A percentile compares a stretch with the other conserved stretches of the same genome.
Conservation (phyloP, 495 filamentous ascomycete genomes). For the Hyaloscypha variabilis region DNA sequence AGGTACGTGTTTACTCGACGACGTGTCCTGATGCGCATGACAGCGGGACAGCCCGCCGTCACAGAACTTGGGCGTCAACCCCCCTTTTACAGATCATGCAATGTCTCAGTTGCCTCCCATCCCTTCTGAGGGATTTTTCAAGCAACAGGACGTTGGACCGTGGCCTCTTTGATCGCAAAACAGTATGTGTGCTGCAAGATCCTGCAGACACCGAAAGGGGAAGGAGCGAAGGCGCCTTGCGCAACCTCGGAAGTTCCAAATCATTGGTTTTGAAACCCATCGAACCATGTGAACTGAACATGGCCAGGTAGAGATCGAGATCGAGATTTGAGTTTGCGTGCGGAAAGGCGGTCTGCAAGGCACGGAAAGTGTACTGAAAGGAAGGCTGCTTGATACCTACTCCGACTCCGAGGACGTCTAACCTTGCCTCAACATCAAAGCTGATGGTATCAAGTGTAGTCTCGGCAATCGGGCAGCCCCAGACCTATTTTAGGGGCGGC, state of each 20-base stretch:
- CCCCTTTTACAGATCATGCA: neutral
- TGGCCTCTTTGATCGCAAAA: neutral
- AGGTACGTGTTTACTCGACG: neutral
- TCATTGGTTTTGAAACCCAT: neutral
- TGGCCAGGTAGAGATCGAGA: neutral
- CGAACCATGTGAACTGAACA: neutral
- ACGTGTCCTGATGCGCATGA: neutral
- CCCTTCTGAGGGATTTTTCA: neutral
- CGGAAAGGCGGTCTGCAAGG: neutral
- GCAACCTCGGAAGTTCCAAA: neutral
- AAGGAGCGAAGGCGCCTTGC: neutral
- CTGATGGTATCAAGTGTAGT: too few relatives aligned
- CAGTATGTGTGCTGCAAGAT: neutral
- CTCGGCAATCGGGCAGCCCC: too few relatives aligned
- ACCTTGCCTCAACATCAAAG: too few relatives aligned
- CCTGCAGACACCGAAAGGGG: neutral
- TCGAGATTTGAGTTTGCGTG: neutral
- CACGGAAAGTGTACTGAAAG: neutral
- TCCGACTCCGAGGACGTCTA: too few relatives aligned
- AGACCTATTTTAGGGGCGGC: too few relatives aligned
- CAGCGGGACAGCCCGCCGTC: neutral
- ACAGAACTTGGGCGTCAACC: neutral
- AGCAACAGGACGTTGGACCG: neutral
- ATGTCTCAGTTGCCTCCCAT: neutral
- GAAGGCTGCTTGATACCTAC: neutral